These are phyloP conservation scores for Lumnitzera littorea DNA, from an alignment of 345 rosid species.

Conservation along the genomic window DNA sequence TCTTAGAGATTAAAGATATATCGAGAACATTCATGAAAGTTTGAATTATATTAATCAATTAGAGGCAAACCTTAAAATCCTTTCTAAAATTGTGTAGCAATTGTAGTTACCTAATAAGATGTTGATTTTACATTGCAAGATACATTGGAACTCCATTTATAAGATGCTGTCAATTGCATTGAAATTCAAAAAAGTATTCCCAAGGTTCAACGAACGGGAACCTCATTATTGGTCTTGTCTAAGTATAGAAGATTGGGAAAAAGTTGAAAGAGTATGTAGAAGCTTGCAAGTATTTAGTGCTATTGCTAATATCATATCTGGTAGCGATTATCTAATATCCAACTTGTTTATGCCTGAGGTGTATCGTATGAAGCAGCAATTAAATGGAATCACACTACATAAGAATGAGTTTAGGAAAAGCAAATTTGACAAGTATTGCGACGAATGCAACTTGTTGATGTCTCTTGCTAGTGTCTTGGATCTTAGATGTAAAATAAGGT, in stretches of 20 bases:
- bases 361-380: neutral
- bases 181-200: conserved; percentile 6
- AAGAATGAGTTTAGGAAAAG: neutral
- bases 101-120: conserved; percentile 1
- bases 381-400: neutral
- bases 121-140: neutral
- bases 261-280: conserved; percentile 2
- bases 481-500: neutral
- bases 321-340: neutral
- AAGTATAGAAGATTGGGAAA: conserved; percentile 7
- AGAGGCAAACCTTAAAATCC: neutral
- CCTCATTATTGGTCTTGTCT: neutral
- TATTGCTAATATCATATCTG: neutral
- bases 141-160: neutral
- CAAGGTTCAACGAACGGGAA: neutral
- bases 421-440: too few species aligned
- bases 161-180: neutral
- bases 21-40: conserved; percentile 1
- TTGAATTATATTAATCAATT: conserved; percentile 1
- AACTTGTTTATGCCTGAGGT: neutral
- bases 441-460: conserved; percentile 1
- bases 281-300: neutral
- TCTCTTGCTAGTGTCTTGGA: neutral
- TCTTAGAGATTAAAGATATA: neutral
- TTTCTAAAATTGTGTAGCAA: conserved; percentile 1